phyloP scores from a whole-genome alignment of 768 basidiomycete species.

The Naganishia onofrii region DNA sequence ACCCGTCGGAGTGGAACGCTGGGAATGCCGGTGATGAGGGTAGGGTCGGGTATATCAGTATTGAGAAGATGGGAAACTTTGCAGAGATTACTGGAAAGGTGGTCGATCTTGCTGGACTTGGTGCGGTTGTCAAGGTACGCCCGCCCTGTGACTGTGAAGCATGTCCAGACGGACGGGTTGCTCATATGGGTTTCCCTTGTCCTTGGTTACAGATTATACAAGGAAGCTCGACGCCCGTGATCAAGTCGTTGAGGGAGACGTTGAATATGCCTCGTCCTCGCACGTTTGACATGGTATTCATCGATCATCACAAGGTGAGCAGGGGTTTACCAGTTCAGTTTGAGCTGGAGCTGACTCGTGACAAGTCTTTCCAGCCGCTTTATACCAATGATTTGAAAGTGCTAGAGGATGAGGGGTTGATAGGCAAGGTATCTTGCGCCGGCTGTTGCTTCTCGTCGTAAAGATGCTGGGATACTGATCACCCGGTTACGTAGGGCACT shows the following conservation, averaged over 20 bases:
- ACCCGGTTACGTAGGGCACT: not conserved
- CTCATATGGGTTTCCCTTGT: constrained; percentile 26
- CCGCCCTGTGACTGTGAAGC: not conserved
- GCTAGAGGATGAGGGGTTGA: constrained; percentile 46
- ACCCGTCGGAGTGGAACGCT: constrained; percentile 39
- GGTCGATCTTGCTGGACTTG: constrained; percentile 42
- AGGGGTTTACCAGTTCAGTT: not conserved
- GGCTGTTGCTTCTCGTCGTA: not conserved
- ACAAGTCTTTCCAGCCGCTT: constrained; percentile 31
- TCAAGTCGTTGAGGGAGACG: constrained; percentile 38
- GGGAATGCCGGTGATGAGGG: constrained; percentile 21
- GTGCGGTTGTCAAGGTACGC: constrained; percentile 43
- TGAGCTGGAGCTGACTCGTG: not conserved
- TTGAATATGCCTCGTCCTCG: constrained; percentile 40
- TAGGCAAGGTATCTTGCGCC: constrained; percentile 39
- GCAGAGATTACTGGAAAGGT: constrained; percentile 40
- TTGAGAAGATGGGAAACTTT: constrained; percentile 46
- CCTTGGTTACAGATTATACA: constrained; percentile 34
- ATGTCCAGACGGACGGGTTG: too few species aligned
- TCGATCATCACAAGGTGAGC: constrained; percentile 44
- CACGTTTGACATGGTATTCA: constrained; percentile 47
- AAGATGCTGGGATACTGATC: not conserved
- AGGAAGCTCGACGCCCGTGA: constrained; percentile 30
- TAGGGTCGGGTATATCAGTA: constrained; percentile 45
- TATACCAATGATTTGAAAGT: constrained; percentile 48